Evolutionary conservation across 768 basidiomycete genomes (phyloP).

Genomic region (Lentinus brumalis): DNA sequence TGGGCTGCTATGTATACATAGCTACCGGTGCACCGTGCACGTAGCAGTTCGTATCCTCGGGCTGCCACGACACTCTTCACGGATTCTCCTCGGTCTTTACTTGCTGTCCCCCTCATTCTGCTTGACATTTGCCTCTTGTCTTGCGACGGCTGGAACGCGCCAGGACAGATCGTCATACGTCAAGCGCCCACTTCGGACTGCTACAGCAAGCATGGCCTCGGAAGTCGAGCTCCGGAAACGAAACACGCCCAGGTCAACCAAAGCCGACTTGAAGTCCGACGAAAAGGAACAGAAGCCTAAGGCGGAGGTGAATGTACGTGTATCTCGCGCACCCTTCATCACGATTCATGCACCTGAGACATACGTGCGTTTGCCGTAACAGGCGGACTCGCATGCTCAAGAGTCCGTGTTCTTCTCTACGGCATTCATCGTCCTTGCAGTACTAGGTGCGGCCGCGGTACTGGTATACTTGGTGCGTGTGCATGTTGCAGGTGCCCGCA

Average conservation of each 20-base stretch:
- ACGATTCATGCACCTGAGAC: neutral
- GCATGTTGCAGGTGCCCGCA: neutral
- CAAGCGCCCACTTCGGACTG: neutral
- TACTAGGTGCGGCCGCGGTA: constrained; percentile 9
- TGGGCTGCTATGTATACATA: too few species aligned
- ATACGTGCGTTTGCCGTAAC: neutral
- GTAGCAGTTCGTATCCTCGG: too few species aligned
- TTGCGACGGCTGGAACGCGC: constrained; percentile 12
- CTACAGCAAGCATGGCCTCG: neutral
- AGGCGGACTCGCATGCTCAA: neutral
- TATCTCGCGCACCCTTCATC: neutral
- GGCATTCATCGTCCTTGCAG: constrained; percentile 14
- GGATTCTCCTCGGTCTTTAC: neutral
- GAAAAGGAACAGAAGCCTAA: neutral
- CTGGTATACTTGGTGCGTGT: constrained; percentile 18
- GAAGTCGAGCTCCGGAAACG: constrained; percentile 7
- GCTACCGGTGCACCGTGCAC: too few species aligned
- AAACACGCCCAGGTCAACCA: neutral
- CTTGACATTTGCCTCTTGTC: neutral
- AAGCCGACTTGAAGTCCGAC: neutral
- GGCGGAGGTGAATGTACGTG: neutral
- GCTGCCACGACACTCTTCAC: neutral
- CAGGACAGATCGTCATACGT: neutral
- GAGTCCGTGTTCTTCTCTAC: neutral
- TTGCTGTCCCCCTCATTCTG: neutral